A percentile compares a stretch with the other conserved stretches of the same genome.
phyloP scores from a whole-genome alignment of 1,139 yeast genomes.

The Kodamaea alishanica region DNA sequence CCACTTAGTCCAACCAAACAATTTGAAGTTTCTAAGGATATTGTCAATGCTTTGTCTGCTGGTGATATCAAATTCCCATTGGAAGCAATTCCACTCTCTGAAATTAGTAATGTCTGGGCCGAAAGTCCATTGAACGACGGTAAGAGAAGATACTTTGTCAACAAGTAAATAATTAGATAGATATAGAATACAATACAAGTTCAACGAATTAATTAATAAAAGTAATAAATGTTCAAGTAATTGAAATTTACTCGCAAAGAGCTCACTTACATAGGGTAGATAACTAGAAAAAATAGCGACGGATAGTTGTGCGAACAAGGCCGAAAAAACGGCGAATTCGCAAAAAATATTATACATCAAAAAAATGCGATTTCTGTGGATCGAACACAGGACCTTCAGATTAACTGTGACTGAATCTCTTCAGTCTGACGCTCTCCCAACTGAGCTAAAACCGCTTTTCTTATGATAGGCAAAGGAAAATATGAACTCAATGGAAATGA shows the following conservation, averaged over 20 bases:
- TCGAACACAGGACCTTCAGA: conserved; percentile 59
- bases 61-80: conserved; percentile 8
- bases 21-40: conserved; percentile 3
- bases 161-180: conserved; percentile 1
- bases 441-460: conserved; percentile 60
- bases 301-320: no score
- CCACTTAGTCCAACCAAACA: conserved; percentile 11
- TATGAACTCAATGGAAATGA: no score
- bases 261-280: no score
- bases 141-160: conserved; percentile 11
- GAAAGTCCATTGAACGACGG: conserved; percentile 7
- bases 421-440: conserved; percentile 92
- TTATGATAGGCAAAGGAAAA: no score
- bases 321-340: no score
- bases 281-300: no score
- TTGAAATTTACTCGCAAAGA: no score
- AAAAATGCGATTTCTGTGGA: conserved; percentile 34
- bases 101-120: conserved; percentile 11
- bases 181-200: no score
- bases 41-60: conserved; percentile 6
- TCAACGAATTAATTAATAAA: no score
- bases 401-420: conserved; percentile 42
- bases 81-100: conserved; percentile 8
- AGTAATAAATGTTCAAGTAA: no score
- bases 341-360: no score